Conservation (phyloP, 1,284 basidiomycete genomes). For the Sparassis latifolia region DNA sequence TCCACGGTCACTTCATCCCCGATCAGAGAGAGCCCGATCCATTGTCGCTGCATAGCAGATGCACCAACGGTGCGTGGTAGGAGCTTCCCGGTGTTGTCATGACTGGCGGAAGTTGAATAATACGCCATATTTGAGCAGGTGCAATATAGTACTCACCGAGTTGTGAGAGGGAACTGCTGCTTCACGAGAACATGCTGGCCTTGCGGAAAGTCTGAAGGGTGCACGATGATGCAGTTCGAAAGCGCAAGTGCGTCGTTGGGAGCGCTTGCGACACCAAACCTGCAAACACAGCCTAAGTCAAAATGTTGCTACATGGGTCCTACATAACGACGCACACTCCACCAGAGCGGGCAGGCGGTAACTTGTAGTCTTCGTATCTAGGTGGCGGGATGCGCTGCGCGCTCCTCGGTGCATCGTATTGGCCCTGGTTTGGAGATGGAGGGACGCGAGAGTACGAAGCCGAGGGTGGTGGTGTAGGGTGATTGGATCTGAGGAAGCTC, state of each 20-base stretch:
- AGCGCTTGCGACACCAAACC: conserved; percentile 50
- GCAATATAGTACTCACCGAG: conserved; percentile 45
- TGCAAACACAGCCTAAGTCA: conserved; percentile 18
- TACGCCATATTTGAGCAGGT: background rate
- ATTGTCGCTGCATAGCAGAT: conserved; percentile 71
- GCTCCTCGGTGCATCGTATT: conserved; percentile 1
- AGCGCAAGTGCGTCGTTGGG: conserved; percentile 67
- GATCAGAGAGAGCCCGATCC: conserved; percentile 76
- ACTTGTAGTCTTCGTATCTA: conserved; percentile 45
- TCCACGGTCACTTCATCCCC: conserved; percentile 76
- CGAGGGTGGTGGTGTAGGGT: conserved; percentile 32
- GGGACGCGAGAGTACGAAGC: conserved; percentile 43
- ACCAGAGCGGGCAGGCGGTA: conserved; percentile 26
- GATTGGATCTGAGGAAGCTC: conserved; percentile 44
- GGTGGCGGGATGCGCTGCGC: conserved; percentile 25
- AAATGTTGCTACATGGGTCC: background rate
- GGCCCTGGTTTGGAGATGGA: conserved; percentile 9
- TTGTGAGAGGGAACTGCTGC: conserved; percentile 61
- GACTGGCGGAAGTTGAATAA: conserved; percentile 34
- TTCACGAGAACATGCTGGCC: conserved; percentile 76
- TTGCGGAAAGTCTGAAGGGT: conserved; percentile 68
- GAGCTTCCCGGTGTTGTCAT: conserved; percentile 70
- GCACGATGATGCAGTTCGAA: conserved; percentile 77
- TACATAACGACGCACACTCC: conserved; percentile 34
- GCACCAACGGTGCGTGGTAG: conserved; percentile 59